Percentiles rank a stretch among this genome's conserved stretches.
Evolutionary conservation across 2,329 filamentous ascomycete genomes (phyloP).

Genomic region (Thielaviopsis ethacetica): DNA sequence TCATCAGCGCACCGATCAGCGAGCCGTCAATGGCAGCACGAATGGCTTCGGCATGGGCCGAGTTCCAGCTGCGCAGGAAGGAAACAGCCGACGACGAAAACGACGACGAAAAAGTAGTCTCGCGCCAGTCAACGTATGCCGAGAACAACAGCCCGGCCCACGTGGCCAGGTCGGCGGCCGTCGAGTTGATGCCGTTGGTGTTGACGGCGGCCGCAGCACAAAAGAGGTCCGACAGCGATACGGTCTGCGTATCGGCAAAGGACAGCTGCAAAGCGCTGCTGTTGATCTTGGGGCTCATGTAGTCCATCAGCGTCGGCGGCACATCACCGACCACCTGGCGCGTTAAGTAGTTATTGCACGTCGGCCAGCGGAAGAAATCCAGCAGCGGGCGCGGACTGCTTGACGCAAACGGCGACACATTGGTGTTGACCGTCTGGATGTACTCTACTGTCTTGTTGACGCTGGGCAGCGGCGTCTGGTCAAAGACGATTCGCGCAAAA

Average conservation of each 20-base stretch:
- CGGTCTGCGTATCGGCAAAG: neutral
- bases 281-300: neutral
- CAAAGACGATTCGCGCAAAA: neutral
- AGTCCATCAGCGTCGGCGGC: neutral
- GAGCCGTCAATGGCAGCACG: conserved; percentile 7
- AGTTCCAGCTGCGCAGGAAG: conserved; percentile 5
- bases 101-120: conserved; percentile 1
- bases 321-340: conserved; percentile 2
- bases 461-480: neutral
- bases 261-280: neutral
- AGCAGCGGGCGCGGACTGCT: neutral
- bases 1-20: neutral
- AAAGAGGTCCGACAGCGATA: neutral
- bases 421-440: neutral
- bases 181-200: conserved; percentile 1
- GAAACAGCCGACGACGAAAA: conserved; percentile 1
- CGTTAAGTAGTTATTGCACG: conserved; percentile 6
- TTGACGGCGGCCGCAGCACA: conserved; percentile 2
- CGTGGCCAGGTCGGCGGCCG: conserved; percentile 3
- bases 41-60: neutral
- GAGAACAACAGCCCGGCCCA: conserved; percentile 6
- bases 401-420: neutral
- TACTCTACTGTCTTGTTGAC: neutral
- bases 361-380: conserved; percentile 7
- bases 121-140: conserved; percentile 4